Conservation (phyloP, 257 asterid species). For the Jaltomata sinuosa region DNA sequence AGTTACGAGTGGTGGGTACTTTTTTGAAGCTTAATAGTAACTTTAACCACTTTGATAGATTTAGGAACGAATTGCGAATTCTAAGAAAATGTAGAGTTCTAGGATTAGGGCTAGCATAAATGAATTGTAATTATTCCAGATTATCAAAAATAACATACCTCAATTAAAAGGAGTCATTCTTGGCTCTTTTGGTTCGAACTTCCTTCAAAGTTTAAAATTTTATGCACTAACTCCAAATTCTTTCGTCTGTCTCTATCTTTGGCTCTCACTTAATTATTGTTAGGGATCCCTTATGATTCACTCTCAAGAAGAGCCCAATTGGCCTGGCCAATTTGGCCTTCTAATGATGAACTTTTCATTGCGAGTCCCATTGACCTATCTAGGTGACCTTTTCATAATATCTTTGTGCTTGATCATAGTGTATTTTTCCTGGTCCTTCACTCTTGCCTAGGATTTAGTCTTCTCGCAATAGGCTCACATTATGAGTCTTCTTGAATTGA, state of each 20-base stretch:
- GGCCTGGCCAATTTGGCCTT: not conserved
- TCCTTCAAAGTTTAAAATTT: not conserved
- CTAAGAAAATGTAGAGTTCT: not conserved
- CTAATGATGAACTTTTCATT: not conserved
- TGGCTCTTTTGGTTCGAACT: not conserved
- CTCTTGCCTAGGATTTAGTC: not conserved
- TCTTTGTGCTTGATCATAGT: not conserved
- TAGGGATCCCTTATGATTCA: not conserved
- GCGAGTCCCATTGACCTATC: not conserved
- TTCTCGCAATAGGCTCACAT: not conserved
- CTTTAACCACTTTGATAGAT: not conserved
- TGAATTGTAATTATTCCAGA: too few relatives aligned
- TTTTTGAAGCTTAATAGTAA: too few relatives aligned
- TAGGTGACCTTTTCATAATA: not conserved
- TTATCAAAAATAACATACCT: not conserved
- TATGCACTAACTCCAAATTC: not conserved
- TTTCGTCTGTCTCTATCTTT: not conserved
- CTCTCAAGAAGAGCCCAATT: not conserved
- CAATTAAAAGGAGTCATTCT: not conserved
- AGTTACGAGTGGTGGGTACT: not conserved
- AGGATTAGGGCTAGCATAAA: not conserved
- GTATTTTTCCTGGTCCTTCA: not conserved
- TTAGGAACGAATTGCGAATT: too few relatives aligned
- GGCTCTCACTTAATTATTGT: not conserved
- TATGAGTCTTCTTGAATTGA: not conserved